Base-by-base conservation (phyloP, 371 early-diverging fungal genomes). In the Apophysomyces ossiformis region DNA sequence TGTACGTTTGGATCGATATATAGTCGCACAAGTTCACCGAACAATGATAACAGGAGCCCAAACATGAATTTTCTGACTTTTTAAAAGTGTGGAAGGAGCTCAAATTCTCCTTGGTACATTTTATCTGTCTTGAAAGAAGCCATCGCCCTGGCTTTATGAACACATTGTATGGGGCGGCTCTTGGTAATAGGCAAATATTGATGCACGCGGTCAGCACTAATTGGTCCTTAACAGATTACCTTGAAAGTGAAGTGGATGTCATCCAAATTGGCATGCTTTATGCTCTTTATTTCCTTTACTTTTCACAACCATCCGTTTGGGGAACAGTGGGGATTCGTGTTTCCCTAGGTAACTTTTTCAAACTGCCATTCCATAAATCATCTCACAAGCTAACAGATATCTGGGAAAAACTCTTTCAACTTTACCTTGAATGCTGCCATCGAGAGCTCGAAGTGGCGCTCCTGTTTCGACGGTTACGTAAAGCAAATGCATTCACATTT, bases 401-500 rank as follows among this genome's bases (percentile, higher is more conserved):
- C 38, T 56, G 57, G 54, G 57, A 37, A 21, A 7, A 39, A 4
- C n/a, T 62, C 1, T 62, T 62, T n/a, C 50, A 63, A 56, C 57
- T 56, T 63, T 63, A 56, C 56, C 12, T 63, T 7, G 8, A 18
- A 4, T 63, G 64, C 32, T 36, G 45, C 46, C 4, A 37, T n/a
- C 21, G 11, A 21, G 57, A 43, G 57, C 16, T 38, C 8, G 26
- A 37, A 32, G 64, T 38, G 0, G 64, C 64, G 13, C 16, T 56
- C 8, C 11, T 63, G 9, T 63, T 63, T 41, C 50, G 32, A 41
- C 47, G 57, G 13, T 39, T 63, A 37, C 50, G 56, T 7, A 56
- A 63, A 56, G 64, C 50, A 37, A n/a, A 43, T 39, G 64, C 64
- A 7, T 63, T 63, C 57, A 37, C 26, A 11, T 63, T 63, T 37